These are phyloP conservation scores for Scheffersomyces parashehatae DNA, from an alignment of 1,139 yeast species.

Conservation along the genomic window DNA sequence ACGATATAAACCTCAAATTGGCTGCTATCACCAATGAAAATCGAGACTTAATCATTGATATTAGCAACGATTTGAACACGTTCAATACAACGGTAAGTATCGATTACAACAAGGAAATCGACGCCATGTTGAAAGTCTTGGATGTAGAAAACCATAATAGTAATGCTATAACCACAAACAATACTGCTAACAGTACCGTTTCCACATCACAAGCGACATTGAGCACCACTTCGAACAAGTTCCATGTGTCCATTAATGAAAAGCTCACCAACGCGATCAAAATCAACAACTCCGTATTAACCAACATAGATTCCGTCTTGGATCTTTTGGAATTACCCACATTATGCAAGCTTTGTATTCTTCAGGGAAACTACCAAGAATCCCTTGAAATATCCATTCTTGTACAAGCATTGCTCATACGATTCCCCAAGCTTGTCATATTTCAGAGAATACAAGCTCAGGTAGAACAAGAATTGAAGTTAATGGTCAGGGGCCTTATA, in stretches of 20 bases:
- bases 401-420: constrained; percentile 61
- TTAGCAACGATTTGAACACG: constrained; percentile 30
- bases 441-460: constrained; percentile 57
- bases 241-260: constrained; percentile 21
- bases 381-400: constrained; percentile 79
- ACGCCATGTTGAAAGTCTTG: constrained; percentile 17
- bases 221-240: constrained; percentile 4
- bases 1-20: constrained; percentile 31
- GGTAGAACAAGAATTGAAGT: constrained; percentile 56
- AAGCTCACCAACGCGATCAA: constrained; percentile 22
- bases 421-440: constrained; percentile 65
- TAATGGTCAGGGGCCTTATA: constrained; percentile 69
- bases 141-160: constrained; percentile 6
- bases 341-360: constrained; percentile 76
- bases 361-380: constrained; percentile 86
- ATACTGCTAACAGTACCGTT: constrained; percentile 1
- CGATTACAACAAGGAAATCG: constrained; percentile 25
- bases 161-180: background rate
- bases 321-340: constrained; percentile 85
- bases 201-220: constrained; percentile 1
- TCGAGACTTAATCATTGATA: constrained; percentile 42
- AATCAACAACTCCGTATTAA: constrained; percentile 42
- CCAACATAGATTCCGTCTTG: constrained; percentile 69
- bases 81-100: constrained; percentile 23
- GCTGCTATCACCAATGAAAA: constrained; percentile 37